Evolutionary conservation across 1,284 basidiomycete species (phyloP), one percentile per base, ranked within the genome.

Genomic region (Exsudoporus floridanus): DNA sequence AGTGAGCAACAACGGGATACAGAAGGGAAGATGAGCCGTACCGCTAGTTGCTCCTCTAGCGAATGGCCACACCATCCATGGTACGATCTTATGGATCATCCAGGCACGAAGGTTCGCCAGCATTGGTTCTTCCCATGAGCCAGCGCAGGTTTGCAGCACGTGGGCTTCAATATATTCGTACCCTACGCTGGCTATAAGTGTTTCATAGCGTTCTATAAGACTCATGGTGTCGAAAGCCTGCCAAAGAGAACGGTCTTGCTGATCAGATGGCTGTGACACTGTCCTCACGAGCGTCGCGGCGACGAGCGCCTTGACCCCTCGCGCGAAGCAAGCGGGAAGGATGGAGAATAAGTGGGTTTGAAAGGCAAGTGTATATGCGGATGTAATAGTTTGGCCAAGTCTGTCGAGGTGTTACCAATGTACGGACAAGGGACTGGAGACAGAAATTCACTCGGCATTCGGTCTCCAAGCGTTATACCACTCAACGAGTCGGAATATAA

Each of bases 41-140:
- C 84, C 70, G 56, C 60, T 83, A 34, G 74, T 76, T 25, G 83
- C 82, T 14, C 80, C 81, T 58, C 84, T 74, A 1, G 84, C 90
- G 65, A 91, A 93, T 39, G 90, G 86, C 62, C 83, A 74, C 33
- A 90, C 61, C 82, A 94, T 85, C 92, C 92, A 94, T 3, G 86
- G 83, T 0, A 91, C 86, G 38, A 94, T 83, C 43, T 82, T 84
- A 50, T 83, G 79, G 2, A 83, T 76, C 78, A 94, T 90, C 86
- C 92, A 94, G 16, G 76, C 67, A 43, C 88, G 76, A 52, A 93
- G 72, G 1, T 67, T 72, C 1, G 77, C 75, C 52, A 96, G 64
- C 74, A 88, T 78, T 7, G 84, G 79, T 50, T 79, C 78, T 28
- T 78, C 77, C 89, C 91, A 94, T 51, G 83, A 79, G 3, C 80